Evolutionary conservation across 148 eudicot genomes (phyloP).

Genomic region (Fagopyrum esculentum): DNA sequence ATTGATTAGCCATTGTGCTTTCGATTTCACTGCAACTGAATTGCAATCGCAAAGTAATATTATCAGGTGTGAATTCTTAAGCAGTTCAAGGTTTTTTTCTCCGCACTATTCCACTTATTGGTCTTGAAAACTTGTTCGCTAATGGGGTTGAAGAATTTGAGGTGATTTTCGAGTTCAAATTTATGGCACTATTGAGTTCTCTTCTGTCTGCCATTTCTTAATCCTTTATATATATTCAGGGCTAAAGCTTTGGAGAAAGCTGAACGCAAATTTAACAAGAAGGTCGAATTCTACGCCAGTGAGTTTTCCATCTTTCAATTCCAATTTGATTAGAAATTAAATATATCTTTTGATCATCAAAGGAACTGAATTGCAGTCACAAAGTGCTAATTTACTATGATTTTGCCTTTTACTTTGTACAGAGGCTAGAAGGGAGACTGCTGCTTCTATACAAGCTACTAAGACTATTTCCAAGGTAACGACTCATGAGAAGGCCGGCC

Average conservation of each 20-base stretch:
- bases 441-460: conserved; percentile 7
- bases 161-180: conserved; percentile 10
- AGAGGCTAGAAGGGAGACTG: conserved; percentile 12
- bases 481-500: too few relatives aligned
- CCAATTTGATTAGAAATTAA: not conserved
- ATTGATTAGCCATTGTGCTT: too few relatives aligned
- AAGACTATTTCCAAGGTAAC: conserved; percentile 10
- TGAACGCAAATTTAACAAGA: conserved; percentile 64
- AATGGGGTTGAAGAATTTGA: conserved; percentile 30
- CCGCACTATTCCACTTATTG: too few relatives aligned
- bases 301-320: conserved; percentile 10
- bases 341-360: not conserved
- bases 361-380: not conserved
- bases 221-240: conserved; percentile 19
- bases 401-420: not conserved
- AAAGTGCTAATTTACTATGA: not conserved
- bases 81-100: too few relatives aligned
- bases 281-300: conserved; percentile 61
- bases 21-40: too few relatives aligned
- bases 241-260: conserved; percentile 31
- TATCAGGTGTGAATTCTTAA: too few relatives aligned
- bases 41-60: too few relatives aligned
- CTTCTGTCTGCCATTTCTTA: not conserved
- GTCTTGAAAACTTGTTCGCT: not conserved
- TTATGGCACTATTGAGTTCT: not conserved